Percentiles rank a stretch among this genome's conserved stretches.
Evolutionary conservation across 352 stramenopile species (phyloP).

Genomic region (Thalassiosira sp.): DNA sequence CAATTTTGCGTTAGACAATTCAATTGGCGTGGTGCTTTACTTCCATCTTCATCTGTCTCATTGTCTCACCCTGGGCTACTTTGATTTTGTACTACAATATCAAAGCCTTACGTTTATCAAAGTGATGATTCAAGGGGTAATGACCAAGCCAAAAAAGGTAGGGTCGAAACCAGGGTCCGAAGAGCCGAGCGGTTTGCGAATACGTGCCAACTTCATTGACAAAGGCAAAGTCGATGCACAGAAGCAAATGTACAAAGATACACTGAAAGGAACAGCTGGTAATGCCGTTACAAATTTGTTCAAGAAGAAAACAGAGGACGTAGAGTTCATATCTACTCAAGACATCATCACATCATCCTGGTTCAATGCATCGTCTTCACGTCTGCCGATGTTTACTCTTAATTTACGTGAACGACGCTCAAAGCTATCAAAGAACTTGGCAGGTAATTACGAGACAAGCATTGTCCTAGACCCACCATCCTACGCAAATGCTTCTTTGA

Average conservation of each 20-base stretch:
- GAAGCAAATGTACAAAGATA: neutral
- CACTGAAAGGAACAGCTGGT: neutral
- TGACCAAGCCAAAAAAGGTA: neutral
- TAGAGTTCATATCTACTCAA: constrained; percentile 1
- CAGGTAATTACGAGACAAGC: neutral
- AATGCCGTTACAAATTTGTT: neutral
- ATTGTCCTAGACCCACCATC: neutral
- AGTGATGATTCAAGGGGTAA: neutral
- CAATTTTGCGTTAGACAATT: no score
- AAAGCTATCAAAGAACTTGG: neutral
- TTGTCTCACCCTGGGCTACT: no score
- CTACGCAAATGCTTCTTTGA: neutral
- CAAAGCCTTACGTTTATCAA: neutral
- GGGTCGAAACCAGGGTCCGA: neutral
- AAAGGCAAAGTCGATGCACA: neutral
- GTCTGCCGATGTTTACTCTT: neutral
- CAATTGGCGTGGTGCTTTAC: no score
- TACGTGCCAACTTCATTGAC: neutral
- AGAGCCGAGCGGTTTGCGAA: neutral
- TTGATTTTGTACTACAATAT: no score
- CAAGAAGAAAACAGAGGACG: neutral
- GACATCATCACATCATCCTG: neutral
- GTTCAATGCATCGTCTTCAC: neutral
- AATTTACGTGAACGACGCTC: neutral
- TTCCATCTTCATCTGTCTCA: no score